Evolutionary conservation across 1,284 basidiomycete species (phyloP), one percentile per base, ranked within the genome.

Genomic region (Gomphus bonarii): DNA sequence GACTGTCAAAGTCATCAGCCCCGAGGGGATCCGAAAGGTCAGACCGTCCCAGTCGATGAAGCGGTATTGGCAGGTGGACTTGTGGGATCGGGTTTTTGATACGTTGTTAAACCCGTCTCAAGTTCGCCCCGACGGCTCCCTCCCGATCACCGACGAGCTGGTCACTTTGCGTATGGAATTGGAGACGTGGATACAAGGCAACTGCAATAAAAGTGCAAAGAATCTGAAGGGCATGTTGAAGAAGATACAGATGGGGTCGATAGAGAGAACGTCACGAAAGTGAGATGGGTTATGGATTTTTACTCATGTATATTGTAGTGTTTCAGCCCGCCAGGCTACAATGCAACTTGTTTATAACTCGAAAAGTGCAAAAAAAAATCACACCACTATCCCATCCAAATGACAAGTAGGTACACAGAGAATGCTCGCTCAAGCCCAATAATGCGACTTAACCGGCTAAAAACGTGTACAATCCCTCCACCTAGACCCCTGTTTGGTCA

Each of bases 1-100:
- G 64, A 82, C 80, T 3, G 77, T 75, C 49, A 66, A 63, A 14
- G 69, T 72, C 3, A 69, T 68, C 14, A 68, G 68, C 25, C 66
- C 69, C 38, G 64, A 65, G 61, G 63, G 63, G 12, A 68, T 66
- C 2, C 70, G 77, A 55, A 43, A 25, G 38, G 78, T 83, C 72
- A 88, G 80, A 73, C 79, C 95, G 50, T 75, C 81, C 22, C 82
- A 85, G 43, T 80, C 88, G 20, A 78, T 98, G 64, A 95, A 94
- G 70, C 76, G 97, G 62, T 99, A 99, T 72, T 98, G 97, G 92
- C 95, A 99, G 72, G 79, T 76, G 42, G 87, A 89, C 16, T 70
- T 97, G 18, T 97, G 97, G 93, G 85, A 73, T 36, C 70, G 77
- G 54, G 68, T 98, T 43, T 99, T 99, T 67, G 88, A 95, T 62